These are phyloP conservation scores for Colletotrichum shisoi DNA, from an alignment of 2,329 filamentous ascomycete species.

Conservation along the genomic window DNA sequence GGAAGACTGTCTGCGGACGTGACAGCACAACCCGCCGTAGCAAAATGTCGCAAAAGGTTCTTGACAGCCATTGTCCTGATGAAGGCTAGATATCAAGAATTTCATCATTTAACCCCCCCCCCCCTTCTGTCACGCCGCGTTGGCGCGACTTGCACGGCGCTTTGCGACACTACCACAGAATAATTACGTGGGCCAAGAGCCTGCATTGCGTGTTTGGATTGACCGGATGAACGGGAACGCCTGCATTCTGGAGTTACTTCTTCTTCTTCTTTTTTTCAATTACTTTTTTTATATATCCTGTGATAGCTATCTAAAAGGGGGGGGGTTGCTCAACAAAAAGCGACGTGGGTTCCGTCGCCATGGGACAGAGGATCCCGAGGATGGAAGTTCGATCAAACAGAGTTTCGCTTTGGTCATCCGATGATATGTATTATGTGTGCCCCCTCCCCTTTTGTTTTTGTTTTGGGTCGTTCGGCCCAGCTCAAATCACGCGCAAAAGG, in stretches of 20 bases:
- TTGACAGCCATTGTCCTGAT: neutral
- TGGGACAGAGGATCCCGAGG: neutral
- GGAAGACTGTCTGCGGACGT: neutral
- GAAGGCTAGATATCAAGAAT: neutral
- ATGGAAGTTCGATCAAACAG: constrained; percentile 20
- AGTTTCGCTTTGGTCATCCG: constrained; percentile 16
- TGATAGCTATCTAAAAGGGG: neutral
- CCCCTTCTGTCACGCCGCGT: too few species aligned
- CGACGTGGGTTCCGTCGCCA: neutral
- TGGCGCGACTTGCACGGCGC: constrained; percentile 13
- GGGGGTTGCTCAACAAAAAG: neutral
- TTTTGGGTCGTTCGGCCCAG: neutral
- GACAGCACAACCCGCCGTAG: neutral
- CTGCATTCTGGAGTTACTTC: neutral
- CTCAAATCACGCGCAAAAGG: neutral
- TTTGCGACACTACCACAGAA: neutral
- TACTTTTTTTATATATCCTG: neutral
- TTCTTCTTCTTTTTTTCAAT: too few species aligned
- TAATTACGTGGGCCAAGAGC: constrained; percentile 9
- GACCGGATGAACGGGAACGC: constrained; percentile 22
- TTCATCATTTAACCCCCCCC: too few species aligned
- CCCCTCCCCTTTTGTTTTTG: neutral
- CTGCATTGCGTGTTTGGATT: neutral
- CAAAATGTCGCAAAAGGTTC: neutral
- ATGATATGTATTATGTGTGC: neutral